These are phyloP conservation scores for Globisporangium takayamanum DNA, from an alignment of 352 stramenopile species.

Conservation along the genomic window DNA sequence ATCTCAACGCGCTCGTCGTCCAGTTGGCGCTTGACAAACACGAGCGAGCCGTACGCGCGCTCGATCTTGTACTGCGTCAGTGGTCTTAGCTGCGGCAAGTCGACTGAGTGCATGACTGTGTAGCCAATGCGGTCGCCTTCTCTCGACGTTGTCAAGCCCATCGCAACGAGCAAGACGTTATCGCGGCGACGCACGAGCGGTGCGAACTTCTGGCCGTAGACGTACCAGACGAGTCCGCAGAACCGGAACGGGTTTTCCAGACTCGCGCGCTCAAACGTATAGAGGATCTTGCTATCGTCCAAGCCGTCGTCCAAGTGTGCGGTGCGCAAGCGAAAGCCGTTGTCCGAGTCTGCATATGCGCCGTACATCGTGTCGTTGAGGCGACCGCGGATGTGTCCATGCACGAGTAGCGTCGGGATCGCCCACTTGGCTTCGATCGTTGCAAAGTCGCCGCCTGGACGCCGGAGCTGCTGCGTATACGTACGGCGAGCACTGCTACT, in stretches of 20 bases:
- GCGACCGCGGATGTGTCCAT: constrained; percentile 6
- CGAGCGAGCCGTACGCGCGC: constrained; percentile 29
- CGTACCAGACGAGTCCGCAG: constrained; percentile 12
- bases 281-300: constrained; percentile 12
- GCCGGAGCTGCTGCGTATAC: constrained; percentile 6
- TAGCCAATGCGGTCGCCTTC: constrained; percentile 31
- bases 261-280: constrained; percentile 11
- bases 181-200: constrained; percentile 26
- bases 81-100: constrained; percentile 14
- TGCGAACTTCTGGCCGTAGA: constrained; percentile 7
- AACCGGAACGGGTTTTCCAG: constrained; percentile 18
- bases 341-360: constrained; percentile 12
- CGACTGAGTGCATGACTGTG: constrained; percentile 34
- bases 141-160: constrained; percentile 18
- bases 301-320: constrained; percentile 11
- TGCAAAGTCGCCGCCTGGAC: not conserved
- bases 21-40: constrained; percentile 36
- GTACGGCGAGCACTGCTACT: constrained; percentile 2
- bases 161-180: constrained; percentile 26
- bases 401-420: constrained; percentile 13
- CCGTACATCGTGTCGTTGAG: constrained; percentile 16
- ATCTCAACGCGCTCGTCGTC: constrained; percentile 26
- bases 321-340: constrained; percentile 8
- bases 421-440: constrained; percentile 6
- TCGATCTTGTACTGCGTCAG: constrained; percentile 14